phyloP scores from a whole-genome alignment of 2,329 filamentous ascomycete species.

The Colletotrichum chrysophilum region DNA sequence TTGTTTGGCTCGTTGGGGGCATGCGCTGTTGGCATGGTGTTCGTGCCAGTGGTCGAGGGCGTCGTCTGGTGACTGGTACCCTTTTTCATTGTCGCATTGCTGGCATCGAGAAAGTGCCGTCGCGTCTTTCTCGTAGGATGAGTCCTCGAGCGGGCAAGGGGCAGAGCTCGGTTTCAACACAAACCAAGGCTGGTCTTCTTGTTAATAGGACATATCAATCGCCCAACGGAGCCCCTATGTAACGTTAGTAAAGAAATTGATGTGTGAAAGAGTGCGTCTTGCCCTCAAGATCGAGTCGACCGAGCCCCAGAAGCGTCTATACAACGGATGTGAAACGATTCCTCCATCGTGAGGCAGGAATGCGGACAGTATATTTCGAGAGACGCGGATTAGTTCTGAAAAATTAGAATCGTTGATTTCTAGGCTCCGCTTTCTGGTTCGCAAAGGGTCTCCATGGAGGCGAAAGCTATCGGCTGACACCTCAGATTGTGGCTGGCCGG shows the following conservation, averaged over 20 bases:
- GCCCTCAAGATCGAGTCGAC: slow-evolving; percentile 23
- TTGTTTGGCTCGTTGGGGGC: background rate
- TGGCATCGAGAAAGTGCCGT: background rate
- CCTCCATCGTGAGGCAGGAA: background rate
- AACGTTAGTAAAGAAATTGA: background rate
- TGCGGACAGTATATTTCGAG: background rate
- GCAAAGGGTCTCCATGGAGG: background rate
- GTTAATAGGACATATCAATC: background rate
- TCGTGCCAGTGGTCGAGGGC: background rate
- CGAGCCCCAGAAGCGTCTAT: slow-evolving; percentile 23
- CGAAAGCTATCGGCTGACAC: background rate
- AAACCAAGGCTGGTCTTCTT: background rate
- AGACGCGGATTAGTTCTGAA: background rate
- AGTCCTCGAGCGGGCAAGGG: background rate
- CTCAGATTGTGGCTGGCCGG: background rate
- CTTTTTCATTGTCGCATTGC: background rate
- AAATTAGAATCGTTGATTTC: background rate
- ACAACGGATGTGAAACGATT: background rate
- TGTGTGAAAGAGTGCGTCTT: background rate
- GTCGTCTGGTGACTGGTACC: background rate
- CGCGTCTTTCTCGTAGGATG: background rate
- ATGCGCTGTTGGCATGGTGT: background rate
- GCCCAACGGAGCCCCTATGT: background rate
- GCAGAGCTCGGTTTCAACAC: background rate
- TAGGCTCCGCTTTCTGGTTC: background rate